Base-by-base conservation (phyloP, 495 filamentous ascomycete species). In the Collariella sp. region DNA sequence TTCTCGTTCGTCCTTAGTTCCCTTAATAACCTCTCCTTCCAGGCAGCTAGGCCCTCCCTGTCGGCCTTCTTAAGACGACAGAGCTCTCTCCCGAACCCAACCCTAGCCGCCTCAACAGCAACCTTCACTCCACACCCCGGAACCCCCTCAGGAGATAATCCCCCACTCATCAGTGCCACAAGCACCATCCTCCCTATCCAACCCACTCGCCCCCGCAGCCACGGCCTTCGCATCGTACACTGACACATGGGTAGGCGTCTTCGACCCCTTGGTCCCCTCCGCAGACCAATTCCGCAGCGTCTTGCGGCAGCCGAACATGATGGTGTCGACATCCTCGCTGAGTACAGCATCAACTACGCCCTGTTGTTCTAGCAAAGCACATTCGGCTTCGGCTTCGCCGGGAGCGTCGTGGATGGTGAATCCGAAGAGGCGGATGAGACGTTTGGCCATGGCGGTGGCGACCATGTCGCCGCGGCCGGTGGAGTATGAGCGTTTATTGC, bases 311-410 rank as follows among this genome's bases (percentile, higher is more conserved):
- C 94, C 94, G 66, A 97, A 99, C 94, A 99, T 97, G 61, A 99
- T 77, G 2, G 94, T 90, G 67, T 99, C 94, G 35, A 96, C 89
- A 74, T 99, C 94, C 67, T 99, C 91, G 64, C 88, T 96, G 62
- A 99, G 78, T 12, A 97, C 94, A 0, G 87, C 93, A 69, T 99
- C 94, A 3, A 97, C 94, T 40, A 96, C 75, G 0, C 90, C 89
- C 26, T 83, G 79, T 52, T 79, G 77, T 66, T 99, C 91, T 18
- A 99, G 67, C 2, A 90, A 68, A 0, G 94, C 93, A 55, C 94
- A 97, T 71, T 99, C 94, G 0, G 94, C 94, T 63, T 99, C 94
- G 1, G 94, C 94, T 62, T 99, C 94, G 13, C 93, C 94, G 0
- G 93, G 94, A 1, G 94, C 94, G 60, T 85, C 82, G 66, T 96